Conservation (phyloP, 257 asterid genomes). For the Capsicum baccatum region DNA sequence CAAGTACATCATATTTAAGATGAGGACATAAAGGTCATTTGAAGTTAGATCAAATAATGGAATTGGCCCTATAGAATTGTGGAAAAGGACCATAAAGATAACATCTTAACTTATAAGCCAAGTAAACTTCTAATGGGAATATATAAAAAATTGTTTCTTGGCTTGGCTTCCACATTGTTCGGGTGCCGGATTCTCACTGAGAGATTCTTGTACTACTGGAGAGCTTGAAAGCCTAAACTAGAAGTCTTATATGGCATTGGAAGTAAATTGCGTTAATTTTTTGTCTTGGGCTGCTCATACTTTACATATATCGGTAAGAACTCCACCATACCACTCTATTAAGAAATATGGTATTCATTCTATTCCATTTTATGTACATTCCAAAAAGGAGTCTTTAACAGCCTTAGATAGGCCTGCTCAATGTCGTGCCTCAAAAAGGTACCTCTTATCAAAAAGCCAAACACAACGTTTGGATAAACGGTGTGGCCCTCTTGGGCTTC, state of each 20-base stretch:
- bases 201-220: background rate
- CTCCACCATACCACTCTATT: background rate
- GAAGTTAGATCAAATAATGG: background rate
- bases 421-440: no score
- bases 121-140: conserved; percentile 60
- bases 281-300: background rate
- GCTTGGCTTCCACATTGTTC: conserved; percentile 41
- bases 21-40: conserved; percentile 44
- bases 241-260: background rate
- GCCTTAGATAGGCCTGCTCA: no score
- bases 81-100: conserved; percentile 33
- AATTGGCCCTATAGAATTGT: conserved; percentile 33
- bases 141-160: conserved; percentile 31
- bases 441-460: no score
- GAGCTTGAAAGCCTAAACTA: background rate
- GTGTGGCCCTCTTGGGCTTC: no score
- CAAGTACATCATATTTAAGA: background rate
- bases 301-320: background rate
- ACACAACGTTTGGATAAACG: no score
- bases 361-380: no score
- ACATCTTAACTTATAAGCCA: conserved; percentile 56
- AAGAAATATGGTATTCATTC: background rate
- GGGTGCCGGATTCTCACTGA: background rate
- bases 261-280: background rate
- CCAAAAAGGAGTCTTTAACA: background rate